phyloP scores from a whole-genome alignment of 2,329 filamentous ascomycete genomes.

The Sporothrix variecibatus region DNA sequence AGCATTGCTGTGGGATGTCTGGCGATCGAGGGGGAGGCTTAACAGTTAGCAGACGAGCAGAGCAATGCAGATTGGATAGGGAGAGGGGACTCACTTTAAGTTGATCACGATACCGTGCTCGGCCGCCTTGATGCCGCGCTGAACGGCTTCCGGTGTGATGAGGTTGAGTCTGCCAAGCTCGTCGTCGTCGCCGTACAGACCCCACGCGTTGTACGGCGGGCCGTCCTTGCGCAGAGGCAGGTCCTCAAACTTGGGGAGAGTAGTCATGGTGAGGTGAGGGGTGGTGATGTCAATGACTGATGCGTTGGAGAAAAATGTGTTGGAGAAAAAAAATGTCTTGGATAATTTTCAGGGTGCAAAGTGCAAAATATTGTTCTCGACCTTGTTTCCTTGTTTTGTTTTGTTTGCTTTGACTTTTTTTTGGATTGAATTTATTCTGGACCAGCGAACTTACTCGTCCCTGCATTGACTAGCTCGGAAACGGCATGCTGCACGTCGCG shows the following conservation, averaged over 20 bases:
- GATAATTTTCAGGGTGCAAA: not conserved
- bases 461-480: not conserved
- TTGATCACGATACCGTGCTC: constrained; percentile 21
- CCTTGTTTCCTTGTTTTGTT: not conserved
- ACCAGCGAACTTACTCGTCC: not conserved
- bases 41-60: not conserved
- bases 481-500: not conserved
- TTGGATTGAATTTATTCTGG: no score
- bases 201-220: constrained; percentile 43
- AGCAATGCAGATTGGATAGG: not conserved
- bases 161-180: constrained; percentile 40
- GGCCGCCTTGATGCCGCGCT: constrained; percentile 14
- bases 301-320: not conserved
- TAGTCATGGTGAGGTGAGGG: not conserved
- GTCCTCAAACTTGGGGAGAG: constrained; percentile 14
- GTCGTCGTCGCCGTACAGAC: constrained; percentile 48
- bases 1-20: constrained; percentile 7
- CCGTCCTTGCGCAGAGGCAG: constrained; percentile 23
- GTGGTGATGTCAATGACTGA: not conserved
- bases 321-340: not conserved
- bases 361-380: not conserved
- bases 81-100: not conserved
- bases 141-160: constrained; percentile 25
- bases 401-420: no score
- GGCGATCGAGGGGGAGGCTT: not conserved